Evolutionary conservation across 371 early-diverging fungal species (phyloP).

Genomic region (Chytridium lagenaria): DNA sequence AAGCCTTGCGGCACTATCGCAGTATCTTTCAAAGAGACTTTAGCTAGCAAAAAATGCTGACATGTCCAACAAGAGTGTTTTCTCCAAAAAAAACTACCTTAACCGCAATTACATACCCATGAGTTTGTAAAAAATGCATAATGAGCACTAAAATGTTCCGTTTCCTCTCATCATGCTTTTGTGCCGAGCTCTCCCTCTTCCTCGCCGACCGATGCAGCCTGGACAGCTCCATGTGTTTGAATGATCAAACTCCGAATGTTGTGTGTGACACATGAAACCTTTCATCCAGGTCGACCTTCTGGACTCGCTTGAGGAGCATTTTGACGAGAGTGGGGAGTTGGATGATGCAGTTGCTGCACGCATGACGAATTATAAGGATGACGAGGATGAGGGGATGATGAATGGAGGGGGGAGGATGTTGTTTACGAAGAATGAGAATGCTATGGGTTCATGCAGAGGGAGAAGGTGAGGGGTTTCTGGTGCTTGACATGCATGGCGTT

Average conservation of each 20-base stretch:
- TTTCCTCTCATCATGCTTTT: slow-evolving; percentile 45
- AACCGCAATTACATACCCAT: slow-evolving; percentile 36
- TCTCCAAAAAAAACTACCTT: background rate
- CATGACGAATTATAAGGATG: background rate
- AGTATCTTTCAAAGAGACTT: slow-evolving; percentile 36
- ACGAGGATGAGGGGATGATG: background rate
- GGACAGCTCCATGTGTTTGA: slow-evolving; percentile 18
- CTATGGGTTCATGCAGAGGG: slow-evolving; percentile 65
- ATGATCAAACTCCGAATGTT: background rate
- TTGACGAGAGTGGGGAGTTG: background rate
- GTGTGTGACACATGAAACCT: slow-evolving; percentile 7
- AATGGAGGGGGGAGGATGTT: background rate
- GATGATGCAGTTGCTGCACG: background rate
- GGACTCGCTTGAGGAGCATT: slow-evolving; percentile 3
- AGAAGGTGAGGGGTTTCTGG: slow-evolving; percentile 54
- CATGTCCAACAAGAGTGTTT: background rate
- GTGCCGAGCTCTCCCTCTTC: slow-evolving; percentile 37
- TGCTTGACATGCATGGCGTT: background rate
- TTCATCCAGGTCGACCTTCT: background rate
- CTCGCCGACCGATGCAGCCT: slow-evolving; percentile 13
- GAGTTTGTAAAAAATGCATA: slow-evolving; percentile 46
- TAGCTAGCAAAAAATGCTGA: background rate
- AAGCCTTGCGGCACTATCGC: slow-evolving; percentile 46
- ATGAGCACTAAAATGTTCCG: slow-evolving; percentile 49
- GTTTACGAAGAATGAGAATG: background rate